phyloP scores from a whole-genome alignment of 768 basidiomycete genomes.

The Tylopilus subfusipes region DNA sequence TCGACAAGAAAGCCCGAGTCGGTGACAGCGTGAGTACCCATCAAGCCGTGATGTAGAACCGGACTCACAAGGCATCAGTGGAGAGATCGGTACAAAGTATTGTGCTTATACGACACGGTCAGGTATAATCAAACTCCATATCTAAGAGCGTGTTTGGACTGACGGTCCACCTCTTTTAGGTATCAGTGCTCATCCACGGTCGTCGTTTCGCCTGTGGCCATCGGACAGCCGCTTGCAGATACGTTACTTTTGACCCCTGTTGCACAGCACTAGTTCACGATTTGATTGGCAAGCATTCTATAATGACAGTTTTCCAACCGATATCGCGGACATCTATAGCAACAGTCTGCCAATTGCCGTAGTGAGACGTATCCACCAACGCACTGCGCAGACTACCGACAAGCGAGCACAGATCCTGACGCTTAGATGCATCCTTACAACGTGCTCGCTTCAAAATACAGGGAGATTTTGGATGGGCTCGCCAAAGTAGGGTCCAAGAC shows the following conservation, averaged over 20 bases:
- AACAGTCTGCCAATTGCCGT: slow-evolving; percentile 14
- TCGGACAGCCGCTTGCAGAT: neutral
- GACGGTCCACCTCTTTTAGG: neutral
- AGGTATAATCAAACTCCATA: slow-evolving; percentile 59
- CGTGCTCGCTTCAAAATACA: slow-evolving; percentile 8
- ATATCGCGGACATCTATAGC: slow-evolving; percentile 20
- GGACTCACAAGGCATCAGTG: slow-evolving; percentile 31
- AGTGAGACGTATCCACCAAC: slow-evolving; percentile 20
- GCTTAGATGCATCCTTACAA: neutral
- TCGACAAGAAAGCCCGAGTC: slow-evolving; percentile 50
- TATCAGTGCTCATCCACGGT: neutral
- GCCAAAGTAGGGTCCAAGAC: slow-evolving; percentile 37
- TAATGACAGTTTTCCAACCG: slow-evolving; percentile 11
- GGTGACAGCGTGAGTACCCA: slow-evolving; percentile 41
- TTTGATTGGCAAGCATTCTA: neutral
- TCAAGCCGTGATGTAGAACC: neutral
- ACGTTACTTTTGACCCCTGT: neutral
- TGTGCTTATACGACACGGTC: slow-evolving; percentile 52
- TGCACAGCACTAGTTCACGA: neutral
- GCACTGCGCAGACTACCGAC: slow-evolving; percentile 19
- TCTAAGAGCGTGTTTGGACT: slow-evolving; percentile 17
- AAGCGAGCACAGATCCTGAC: slow-evolving; percentile 16
- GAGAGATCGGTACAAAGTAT: slow-evolving; percentile 55
- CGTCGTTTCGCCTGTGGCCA: neutral
- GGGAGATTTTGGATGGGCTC: slow-evolving; percentile 37